These are phyloP conservation scores for Fusarium armeniacum DNA, from an alignment of 2,329 filamentous ascomycete species.

Conservation along the genomic window DNA sequence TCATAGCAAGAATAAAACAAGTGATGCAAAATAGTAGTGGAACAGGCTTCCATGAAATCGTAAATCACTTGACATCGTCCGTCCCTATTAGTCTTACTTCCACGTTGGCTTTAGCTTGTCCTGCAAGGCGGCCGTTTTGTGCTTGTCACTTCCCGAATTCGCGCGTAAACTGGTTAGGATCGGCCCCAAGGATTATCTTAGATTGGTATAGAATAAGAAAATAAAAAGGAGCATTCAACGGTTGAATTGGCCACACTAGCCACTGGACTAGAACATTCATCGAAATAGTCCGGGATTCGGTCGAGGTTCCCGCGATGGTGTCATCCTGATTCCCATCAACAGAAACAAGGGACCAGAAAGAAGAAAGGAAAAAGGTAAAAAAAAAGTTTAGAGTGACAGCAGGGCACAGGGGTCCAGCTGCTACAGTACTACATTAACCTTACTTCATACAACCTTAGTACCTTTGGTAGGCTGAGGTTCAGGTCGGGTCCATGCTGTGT, in stretches of 20 bases:
- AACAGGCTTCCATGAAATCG: constrained; percentile 7
- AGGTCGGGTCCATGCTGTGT: constrained; percentile 41
- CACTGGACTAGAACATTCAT: not conserved
- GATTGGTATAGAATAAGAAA: constrained; percentile 9
- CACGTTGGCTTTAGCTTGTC: constrained; percentile 44
- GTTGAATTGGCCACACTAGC: constrained; percentile 23
- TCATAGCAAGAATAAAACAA: constrained; percentile 12
- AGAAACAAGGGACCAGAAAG: constrained; percentile 4
- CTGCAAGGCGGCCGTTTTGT: constrained; percentile 43
- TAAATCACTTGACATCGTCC: constrained; percentile 14
- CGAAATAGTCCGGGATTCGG: not conserved
- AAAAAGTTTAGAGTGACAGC: constrained; percentile 32
- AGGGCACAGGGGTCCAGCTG: constrained; percentile 34
- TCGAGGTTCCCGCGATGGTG: not conserved
- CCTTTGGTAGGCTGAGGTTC: constrained; percentile 5
- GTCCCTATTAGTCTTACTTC: constrained; percentile 35
- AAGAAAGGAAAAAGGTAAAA: not conserved
- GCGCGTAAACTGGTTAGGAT: constrained; percentile 29
- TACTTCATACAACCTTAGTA: constrained; percentile 21
- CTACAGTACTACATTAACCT: constrained; percentile 15
- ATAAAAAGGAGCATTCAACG: constrained; percentile 20
- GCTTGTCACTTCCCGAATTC: constrained; percentile 26
- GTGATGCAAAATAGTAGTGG: not conserved
- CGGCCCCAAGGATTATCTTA: constrained; percentile 10
- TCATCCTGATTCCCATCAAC: constrained; percentile 3